Percentiles rank a stretch among this genome's conserved stretches.
These are phyloP conservation scores for Stereocaulon alpinum DNA, from an alignment of 495 filamentous ascomycete species.

Conservation along the genomic window DNA sequence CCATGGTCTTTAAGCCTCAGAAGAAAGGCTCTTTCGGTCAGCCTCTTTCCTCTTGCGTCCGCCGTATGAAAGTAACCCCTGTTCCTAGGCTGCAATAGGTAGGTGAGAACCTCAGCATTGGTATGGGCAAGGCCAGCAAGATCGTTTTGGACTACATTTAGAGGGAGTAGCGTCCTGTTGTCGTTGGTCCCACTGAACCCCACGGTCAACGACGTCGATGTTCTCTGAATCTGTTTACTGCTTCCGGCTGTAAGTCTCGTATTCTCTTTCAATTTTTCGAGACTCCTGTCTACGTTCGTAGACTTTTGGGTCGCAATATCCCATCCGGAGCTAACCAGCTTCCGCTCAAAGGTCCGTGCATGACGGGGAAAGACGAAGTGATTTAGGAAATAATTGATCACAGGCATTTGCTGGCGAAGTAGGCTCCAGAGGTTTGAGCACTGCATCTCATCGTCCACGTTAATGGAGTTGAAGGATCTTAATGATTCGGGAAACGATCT, in stretches of 20 bases:
- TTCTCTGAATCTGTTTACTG: not conserved
- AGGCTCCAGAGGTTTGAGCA: constrained; percentile 20
- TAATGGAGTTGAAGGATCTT: constrained; percentile 44
- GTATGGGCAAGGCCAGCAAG: constrained; percentile 47
- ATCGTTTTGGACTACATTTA: constrained; percentile 46
- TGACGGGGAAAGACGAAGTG: constrained; percentile 55
- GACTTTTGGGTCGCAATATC: constrained; percentile 35
- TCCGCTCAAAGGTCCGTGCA: constrained; percentile 52
- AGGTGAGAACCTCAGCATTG: constrained; percentile 51
- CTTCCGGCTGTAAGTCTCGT: not conserved
- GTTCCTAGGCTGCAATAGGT: constrained; percentile 49
- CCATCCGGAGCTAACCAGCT: constrained; percentile 61
- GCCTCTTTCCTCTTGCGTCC: not conserved
- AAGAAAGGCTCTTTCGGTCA: constrained; percentile 7
- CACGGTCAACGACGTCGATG: constrained; percentile 35
- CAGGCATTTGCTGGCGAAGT: constrained; percentile 11
- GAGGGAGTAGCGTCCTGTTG: constrained; percentile 44
- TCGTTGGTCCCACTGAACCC: constrained; percentile 73
- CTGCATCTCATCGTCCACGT: constrained; percentile 43
- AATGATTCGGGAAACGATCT: constrained; percentile 31
- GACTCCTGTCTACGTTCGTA: not conserved
- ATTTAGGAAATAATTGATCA: constrained; percentile 54
- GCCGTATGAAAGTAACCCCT: constrained; percentile 22
- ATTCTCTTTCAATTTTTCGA: not conserved
- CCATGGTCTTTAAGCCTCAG: not conserved